phyloP scores from a whole-genome alignment of 441 rosid species.

The Aquilaria agallochum region DNA sequence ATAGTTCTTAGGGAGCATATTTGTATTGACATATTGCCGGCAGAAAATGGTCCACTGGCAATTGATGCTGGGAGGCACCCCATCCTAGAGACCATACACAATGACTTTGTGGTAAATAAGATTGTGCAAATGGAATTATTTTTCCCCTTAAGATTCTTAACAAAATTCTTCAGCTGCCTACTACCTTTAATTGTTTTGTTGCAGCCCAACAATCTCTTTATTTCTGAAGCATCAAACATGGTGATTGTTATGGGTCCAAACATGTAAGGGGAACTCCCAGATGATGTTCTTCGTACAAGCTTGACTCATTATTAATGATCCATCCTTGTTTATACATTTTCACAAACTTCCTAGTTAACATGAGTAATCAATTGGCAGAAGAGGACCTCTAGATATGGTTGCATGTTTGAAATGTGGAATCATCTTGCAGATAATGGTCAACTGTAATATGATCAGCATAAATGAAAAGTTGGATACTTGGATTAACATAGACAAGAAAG shows the following conservation, averaged over 20 bases:
- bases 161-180: too few species aligned
- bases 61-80: constrained; percentile 99
- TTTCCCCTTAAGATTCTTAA: background rate
- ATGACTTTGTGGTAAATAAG: constrained; percentile 66
- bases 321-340: too few species aligned
- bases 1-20: constrained; percentile 8
- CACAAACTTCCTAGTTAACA: too few species aligned
- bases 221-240: constrained; percentile 96
- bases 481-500: too few species aligned
- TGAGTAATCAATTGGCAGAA: too few species aligned
- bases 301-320: too few species aligned
- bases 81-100: constrained; percentile 87
- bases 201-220: constrained; percentile 92
- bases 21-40: constrained; percentile 19
- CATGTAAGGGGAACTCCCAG: constrained; percentile 54
- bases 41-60: constrained; percentile 92
- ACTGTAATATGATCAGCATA: too few species aligned
- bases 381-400: too few species aligned
- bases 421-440: too few species aligned
- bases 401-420: too few species aligned
- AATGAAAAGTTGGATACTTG: too few species aligned
- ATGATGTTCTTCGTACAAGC: too few species aligned
- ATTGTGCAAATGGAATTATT: background rate
- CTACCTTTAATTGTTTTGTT: constrained; percentile 20
- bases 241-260: constrained; percentile 92